Conservation (phyloP, 1,284 basidiomycete genomes). For the Stygiomarasmius scandens region DNA sequence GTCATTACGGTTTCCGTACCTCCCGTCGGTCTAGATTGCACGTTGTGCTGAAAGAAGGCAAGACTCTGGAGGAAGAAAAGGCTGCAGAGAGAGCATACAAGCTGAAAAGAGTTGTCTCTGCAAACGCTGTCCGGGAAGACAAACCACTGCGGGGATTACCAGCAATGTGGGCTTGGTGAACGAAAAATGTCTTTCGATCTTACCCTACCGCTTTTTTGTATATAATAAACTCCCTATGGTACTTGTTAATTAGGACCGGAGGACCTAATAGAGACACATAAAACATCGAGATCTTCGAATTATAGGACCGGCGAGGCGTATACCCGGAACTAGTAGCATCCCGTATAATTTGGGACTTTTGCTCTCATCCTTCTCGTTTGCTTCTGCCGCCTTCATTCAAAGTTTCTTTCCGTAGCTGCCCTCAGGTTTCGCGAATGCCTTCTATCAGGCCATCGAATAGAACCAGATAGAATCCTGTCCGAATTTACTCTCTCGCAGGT, state of each 20-base stretch:
- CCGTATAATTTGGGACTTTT: too few species aligned
- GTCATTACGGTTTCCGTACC: constrained; percentile 76
- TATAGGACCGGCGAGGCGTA: too few species aligned
- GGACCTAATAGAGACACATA: background rate
- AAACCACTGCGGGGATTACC: constrained; percentile 76
- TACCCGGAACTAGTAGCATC: too few species aligned
- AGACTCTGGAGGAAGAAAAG: constrained; percentile 74
- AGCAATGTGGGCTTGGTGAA: constrained; percentile 83
- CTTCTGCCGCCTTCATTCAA: too few species aligned
- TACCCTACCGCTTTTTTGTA: background rate
- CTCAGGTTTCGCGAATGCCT: too few species aligned
- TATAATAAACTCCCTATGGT: background rate
- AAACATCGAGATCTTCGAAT: too few species aligned
- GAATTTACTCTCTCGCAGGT: too few species aligned
- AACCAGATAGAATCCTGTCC: too few species aligned
- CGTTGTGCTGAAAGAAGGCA: constrained; percentile 84
- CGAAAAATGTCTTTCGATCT: constrained; percentile 5
- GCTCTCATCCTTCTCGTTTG: too few species aligned
- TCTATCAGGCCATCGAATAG: too few species aligned
- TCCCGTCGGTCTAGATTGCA: constrained; percentile 80
- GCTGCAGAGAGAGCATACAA: constrained; percentile 66
- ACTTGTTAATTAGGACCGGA: background rate
- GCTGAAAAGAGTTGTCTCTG: constrained; percentile 76
- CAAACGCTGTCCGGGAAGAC: constrained; percentile 79
- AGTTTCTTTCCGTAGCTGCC: too few species aligned